Evolutionary conservation across 495 filamentous ascomycete species (phyloP), one percentile per base, ranked within the genome.

Genomic region (Penicillium nucicola): DNA sequence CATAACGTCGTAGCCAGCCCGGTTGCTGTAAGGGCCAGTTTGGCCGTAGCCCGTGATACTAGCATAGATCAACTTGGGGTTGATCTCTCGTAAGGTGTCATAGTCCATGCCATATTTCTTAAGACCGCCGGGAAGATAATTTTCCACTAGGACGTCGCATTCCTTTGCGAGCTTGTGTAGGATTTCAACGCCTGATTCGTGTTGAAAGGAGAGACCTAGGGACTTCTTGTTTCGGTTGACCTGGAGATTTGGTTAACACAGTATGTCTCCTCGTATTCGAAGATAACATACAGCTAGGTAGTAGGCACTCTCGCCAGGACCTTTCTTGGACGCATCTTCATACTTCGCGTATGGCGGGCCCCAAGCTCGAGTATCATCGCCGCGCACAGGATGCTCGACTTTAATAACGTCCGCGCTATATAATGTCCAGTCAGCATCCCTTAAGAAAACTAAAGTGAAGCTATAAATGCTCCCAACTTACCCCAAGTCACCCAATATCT

Each of bases 1-100:
- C 91, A 98, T 97, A 49, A 98, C 95, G 69, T 98, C 93, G 74
- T 98, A 98, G 10, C 93, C 93, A 8, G 93, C 90, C 6, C 95
- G 81, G 39, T 84, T 81, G 14, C 85, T 85, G 67, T 96, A 96
- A 0, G 95, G 95, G 0, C 93, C 93, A 2, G 88, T 96, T 66
- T 98, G 93, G 3, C 93, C 93, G 57, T 89, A 89, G 17, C 84
- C 84, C 2, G 84, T 87, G 51, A 87, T 86, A 62, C 81, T 84
- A 17, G 84, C 83, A 51, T 87, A 87, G 51, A 86, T 83, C 40
- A 81, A 65, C 47, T 71, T 69, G 15, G 95, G 92, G 59, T 96
- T 97, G 62, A 96, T 81, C 52, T 85, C 77, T 44, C 76, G 76
- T 3, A 98, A 66, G 2, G 87, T 87, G 22, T 84, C 79, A 58